Evolutionary conservation across 176 grass and related monocot genomes (phyloP).

Genomic region (Poa pratensis): DNA sequence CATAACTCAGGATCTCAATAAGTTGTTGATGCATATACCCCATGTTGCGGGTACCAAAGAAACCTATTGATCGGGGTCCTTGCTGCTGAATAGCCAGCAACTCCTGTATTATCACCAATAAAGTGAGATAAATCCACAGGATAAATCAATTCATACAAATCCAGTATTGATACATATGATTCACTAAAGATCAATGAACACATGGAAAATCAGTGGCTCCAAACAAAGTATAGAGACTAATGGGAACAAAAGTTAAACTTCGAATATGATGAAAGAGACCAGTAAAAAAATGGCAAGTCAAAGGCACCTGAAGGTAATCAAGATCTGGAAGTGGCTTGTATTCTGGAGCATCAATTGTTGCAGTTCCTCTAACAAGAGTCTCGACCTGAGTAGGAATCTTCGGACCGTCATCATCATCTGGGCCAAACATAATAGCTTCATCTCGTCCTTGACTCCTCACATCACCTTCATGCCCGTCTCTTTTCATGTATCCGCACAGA

Average conservation of each 20-base stretch:
- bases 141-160: slow-evolving; percentile 26
- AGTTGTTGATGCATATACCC: slow-evolving; percentile 99
- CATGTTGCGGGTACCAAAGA: slow-evolving; percentile 99
- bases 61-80: slow-evolving; percentile 92
- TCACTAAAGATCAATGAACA: not conserved
- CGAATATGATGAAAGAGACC: not conserved
- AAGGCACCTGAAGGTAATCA: slow-evolving; percentile 91
- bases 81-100: slow-evolving; percentile 97
- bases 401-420: slow-evolving; percentile 60
- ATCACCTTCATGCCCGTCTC: slow-evolving; percentile 46
- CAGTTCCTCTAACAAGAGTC: slow-evolving; percentile 66
- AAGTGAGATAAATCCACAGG: slow-evolving; percentile 16
- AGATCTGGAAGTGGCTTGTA: slow-evolving; percentile 87
- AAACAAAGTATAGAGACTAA: slow-evolving; percentile 36
- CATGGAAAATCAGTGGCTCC: slow-evolving; percentile 5
- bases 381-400: slow-evolving; percentile 77
- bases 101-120: slow-evolving; percentile 60
- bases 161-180: slow-evolving; percentile 3
- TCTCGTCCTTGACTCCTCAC: slow-evolving; percentile 47
- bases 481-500: slow-evolving; percentile 63
- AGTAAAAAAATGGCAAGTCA: slow-evolving; percentile 14
- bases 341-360: slow-evolving; percentile 62
- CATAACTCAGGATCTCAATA: slow-evolving; percentile 99
- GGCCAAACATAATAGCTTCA: slow-evolving; percentile 48
- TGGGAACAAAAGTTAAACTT: slow-evolving; percentile 5